These are phyloP conservation scores for Aspergillus biplanus DNA, from an alignment of 495 filamentous ascomycete genomes.

Conservation along the genomic window DNA sequence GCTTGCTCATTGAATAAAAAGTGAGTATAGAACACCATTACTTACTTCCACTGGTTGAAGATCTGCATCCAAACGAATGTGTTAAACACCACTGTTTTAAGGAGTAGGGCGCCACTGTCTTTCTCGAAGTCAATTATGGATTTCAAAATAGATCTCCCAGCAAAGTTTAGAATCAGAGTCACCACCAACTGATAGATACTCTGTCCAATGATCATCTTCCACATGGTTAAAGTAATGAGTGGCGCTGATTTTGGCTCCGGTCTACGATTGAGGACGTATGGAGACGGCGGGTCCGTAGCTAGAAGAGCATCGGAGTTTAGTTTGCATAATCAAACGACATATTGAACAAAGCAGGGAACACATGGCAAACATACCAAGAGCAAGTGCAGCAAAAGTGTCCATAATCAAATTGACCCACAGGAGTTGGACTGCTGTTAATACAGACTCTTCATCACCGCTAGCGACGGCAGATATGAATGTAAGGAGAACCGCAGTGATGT, in stretches of 20 bases:
- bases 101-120: constrained; percentile 21
- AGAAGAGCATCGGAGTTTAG: neutral
- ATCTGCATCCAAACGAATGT: constrained; percentile 96
- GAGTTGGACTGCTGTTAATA: constrained; percentile 83
- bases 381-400: constrained; percentile 94
- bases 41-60: constrained; percentile 78
- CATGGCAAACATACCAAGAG: constrained; percentile 50
- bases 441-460: constrained; percentile 64
- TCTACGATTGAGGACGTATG: constrained; percentile 69
- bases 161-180: constrained; percentile 77
- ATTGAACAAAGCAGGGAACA: neutral
- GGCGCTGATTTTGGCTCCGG: constrained; percentile 78
- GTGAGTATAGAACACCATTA: neutral
- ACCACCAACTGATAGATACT: constrained; percentile 82
- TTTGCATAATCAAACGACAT: neutral
- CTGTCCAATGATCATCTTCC: constrained; percentile 94
- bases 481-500: constrained; percentile 84
- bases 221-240: constrained; percentile 81
- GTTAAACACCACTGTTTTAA: constrained; percentile 82
- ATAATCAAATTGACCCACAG: constrained; percentile 94
- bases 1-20: constrained; percentile 4
- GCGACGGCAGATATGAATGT: constrained; percentile 82
- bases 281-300: constrained; percentile 79
- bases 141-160: constrained; percentile 61
- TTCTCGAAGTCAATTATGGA: constrained; percentile 62